Evolutionary conservation across 176 grass and related monocot genomes (phyloP), one percentile per base, ranked within the genome.

Genomic region (Hordeum vulgare): DNA sequence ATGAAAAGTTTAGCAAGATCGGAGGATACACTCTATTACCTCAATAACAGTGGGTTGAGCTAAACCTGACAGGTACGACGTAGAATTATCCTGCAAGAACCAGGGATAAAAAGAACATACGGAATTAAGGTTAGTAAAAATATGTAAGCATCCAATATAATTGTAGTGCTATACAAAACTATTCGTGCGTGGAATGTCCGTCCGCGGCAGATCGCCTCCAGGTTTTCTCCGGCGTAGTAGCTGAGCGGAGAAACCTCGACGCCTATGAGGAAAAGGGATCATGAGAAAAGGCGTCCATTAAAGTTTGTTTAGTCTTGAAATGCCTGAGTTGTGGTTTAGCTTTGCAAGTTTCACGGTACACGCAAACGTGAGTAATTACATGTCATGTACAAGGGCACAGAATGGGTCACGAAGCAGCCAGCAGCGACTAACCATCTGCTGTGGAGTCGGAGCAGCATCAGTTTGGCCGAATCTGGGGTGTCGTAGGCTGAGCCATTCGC

Each of bases 361-460:
- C 1, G 58, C 5, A 61, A 11, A 25, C 42, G 56, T 15, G 80
- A 37, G 58, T 54, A 34, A 78, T 60, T 92, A 94, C 96, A 93
- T 75, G 96, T 99, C 85, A 99, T 86, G 73, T 96, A 99, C 65
- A 96, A 85, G n/a, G 96, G 96, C 58, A 99, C 91, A 3, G 96
- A 99, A 77, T 99, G 93, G 8, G 93, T 99, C 68, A 99, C 85
- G 84, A 96, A 99, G 47, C 96, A 93, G 42, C 93, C 96, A 47
- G 96, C 96, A 45, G 96, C 89, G n/a, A 99, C 93, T 1, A 99
- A 93, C 96, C 96, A 99, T 82, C 96, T 92, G 80, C 93, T 99
- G 35, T 99, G 96, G 74, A 99, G 96, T 23, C 96, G 96, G 25
- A 99, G 96, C 41, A 99, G 83, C 96, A 96, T 96, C 36, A 96